A percentile compares a stretch with the other conserved stretches of the same genome.
Conservation (phyloP, 129 eudicot genomes). For the Tanacetum coccineum region DNA sequence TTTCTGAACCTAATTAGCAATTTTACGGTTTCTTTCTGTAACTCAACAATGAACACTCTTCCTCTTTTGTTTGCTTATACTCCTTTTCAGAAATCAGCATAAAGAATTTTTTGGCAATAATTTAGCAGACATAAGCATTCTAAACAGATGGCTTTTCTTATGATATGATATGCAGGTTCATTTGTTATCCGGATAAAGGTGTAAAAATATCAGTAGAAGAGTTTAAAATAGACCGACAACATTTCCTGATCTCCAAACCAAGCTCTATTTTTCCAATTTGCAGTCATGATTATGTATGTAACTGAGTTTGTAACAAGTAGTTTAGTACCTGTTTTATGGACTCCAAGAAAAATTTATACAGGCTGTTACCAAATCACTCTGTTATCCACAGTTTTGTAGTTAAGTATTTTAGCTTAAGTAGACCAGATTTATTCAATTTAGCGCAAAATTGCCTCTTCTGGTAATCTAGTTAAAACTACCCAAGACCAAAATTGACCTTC, state of each 20-base stretch:
- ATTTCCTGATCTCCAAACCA: constrained; percentile 27
- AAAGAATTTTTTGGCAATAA: not conserved
- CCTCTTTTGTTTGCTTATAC: not conserved
- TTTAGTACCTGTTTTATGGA: constrained; percentile 13
- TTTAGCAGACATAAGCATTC: not conserved
- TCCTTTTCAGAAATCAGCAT: not conserved
- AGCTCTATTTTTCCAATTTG: constrained; percentile 9
- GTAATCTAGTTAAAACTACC: too few relatives aligned
- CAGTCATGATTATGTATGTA: constrained; percentile 18
- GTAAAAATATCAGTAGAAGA: constrained; percentile 20
- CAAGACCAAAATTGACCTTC: too few relatives aligned
- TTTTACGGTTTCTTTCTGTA: not conserved
- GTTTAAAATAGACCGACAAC: constrained; percentile 10
- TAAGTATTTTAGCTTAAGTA: too few relatives aligned
- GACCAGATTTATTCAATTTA: too few relatives aligned
- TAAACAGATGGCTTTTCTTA: not conserved
- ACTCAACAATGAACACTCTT: not conserved
- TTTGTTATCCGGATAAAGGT: constrained; percentile 65
- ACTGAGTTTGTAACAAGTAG: not conserved
- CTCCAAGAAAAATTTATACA: constrained; percentile 3
- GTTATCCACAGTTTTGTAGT: too few relatives aligned
- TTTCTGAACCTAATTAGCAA: too few relatives aligned
- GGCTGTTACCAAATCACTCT: not conserved
- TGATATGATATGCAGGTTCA: constrained; percentile 44
- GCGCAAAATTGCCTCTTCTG: too few relatives aligned